Conservation (phyloP, 306 rosid genomes). For the Corylus avellana region DNA sequence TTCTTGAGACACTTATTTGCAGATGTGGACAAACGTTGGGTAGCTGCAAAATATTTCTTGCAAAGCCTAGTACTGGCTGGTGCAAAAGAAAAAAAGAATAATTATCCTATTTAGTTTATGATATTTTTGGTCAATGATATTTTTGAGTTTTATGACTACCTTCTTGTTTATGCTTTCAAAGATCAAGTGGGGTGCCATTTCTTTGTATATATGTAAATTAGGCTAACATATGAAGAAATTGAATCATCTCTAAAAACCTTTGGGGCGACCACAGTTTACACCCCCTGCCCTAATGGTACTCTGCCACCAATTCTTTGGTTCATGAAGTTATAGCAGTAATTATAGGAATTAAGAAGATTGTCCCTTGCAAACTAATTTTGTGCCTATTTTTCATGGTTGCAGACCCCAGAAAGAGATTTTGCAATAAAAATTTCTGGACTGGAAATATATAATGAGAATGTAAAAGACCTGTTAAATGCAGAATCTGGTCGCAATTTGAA, state of each 20-base stretch:
- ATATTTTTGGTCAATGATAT: not conserved
- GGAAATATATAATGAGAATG: slow-evolving; percentile 97
- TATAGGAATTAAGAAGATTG: slow-evolving; percentile 2
- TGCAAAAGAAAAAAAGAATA: not conserved
- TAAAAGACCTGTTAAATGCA: slow-evolving; percentile 82
- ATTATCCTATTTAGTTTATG: not conserved
- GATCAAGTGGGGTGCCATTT: not conserved
- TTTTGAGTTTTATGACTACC: not conserved
- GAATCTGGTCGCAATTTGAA: slow-evolving; percentile 91
- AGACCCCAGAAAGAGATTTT: slow-evolving; percentile 93
- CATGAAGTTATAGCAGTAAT: not conserved
- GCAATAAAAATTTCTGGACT: slow-evolving; percentile 86
- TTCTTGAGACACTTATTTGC: not conserved
- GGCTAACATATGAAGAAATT: not conserved
- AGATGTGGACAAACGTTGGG: not conserved
- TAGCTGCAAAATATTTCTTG: not conserved
- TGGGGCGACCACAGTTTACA: not conserved
- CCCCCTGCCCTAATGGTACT: not conserved
- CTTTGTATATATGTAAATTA: not conserved
- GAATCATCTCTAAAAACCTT: not conserved
- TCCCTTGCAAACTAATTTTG: slow-evolving; percentile 17
- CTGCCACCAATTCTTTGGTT: not conserved
- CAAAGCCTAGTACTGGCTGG: not conserved
- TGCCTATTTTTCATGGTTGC: slow-evolving; percentile 33
- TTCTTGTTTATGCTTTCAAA: not conserved